phyloP scores from a whole-genome alignment of 345 rosid species.

The Hirschfeldia incana region DNA sequence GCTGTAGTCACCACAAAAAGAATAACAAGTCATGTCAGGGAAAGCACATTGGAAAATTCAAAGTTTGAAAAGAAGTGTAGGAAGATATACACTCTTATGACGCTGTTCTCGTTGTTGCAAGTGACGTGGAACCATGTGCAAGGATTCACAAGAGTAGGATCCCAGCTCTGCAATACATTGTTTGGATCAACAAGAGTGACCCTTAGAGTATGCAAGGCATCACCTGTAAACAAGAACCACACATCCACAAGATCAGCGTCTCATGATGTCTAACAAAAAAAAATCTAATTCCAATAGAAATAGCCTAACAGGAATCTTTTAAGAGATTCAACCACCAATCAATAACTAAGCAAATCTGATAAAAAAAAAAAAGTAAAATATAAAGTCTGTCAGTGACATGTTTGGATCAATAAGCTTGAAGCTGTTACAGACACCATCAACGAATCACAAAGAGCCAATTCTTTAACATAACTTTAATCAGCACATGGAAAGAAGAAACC shows the following conservation, averaged over 20 bases:
- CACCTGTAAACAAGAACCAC: constrained; percentile 59
- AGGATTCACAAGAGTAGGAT: constrained; percentile 94
- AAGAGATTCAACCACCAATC: too few relatives aligned
- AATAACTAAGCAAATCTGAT: neutral
- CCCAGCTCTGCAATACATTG: constrained; percentile 98
- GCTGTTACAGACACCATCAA: constrained; percentile 3
- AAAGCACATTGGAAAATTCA: neutral
- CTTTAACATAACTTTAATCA: neutral
- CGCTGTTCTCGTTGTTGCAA: constrained; percentile 94
- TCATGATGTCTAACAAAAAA: neutral
- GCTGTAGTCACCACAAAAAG: constrained; percentile 38
- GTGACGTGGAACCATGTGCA: constrained; percentile 99
- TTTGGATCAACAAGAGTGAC: constrained; percentile 76
- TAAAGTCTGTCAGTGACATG: constrained; percentile 11
- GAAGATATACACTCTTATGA: constrained; percentile 76
- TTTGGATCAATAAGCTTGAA: neutral
- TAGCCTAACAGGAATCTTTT: neutral
- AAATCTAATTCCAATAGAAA: neutral
- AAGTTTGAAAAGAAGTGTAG: neutral
- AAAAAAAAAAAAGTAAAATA: neutral
- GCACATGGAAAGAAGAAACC: constrained; percentile 10
- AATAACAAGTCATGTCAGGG: neutral
- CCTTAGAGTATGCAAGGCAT: constrained; percentile 87
- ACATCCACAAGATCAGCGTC: constrained; percentile 3
- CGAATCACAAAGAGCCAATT: neutral